Evolutionary conservation across 139 green algal species (phyloP).

Genomic region (Coelastrella sp.): DNA sequence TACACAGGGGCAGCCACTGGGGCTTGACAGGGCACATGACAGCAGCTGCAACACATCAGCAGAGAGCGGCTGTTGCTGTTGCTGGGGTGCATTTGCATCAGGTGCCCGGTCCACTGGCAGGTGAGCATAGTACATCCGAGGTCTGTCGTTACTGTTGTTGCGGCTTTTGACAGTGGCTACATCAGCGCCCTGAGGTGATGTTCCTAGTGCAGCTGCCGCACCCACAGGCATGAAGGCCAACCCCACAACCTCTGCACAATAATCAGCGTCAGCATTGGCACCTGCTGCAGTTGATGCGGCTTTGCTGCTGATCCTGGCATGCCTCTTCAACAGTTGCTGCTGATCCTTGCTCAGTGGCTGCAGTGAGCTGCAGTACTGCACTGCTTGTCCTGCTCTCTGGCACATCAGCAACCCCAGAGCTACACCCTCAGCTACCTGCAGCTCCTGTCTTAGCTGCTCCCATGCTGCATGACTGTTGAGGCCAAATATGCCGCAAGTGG

Average conservation of each 20-base stretch:
- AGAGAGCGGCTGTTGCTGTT: slow-evolving; percentile 17
- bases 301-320: not conserved
- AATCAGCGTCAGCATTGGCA: not conserved
- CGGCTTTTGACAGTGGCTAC: too few relatives aligned
- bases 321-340: slow-evolving; percentile 31
- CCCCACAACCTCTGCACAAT: not conserved
- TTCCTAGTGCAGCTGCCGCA: not conserved
- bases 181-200: not conserved
- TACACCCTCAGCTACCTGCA: slow-evolving; percentile 7
- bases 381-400: not conserved
- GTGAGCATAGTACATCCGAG: not conserved
- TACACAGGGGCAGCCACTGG: not conserved
- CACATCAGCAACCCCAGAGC: not conserved
- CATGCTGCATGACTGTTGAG: not conserved
- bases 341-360: slow-evolving; percentile 27
- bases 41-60: slow-evolving; percentile 13
- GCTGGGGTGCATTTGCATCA: not conserved
- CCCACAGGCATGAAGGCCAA: not conserved
- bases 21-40: not conserved
- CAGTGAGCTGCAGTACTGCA: slow-evolving; percentile 30
- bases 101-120: not conserved
- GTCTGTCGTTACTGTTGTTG: not conserved
- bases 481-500: not conserved
- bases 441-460: slow-evolving; percentile 24
- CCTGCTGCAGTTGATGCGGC: not conserved